Base-by-base conservation (phyloP, 257 asterid species). In the Solanum bukasovii region DNA sequence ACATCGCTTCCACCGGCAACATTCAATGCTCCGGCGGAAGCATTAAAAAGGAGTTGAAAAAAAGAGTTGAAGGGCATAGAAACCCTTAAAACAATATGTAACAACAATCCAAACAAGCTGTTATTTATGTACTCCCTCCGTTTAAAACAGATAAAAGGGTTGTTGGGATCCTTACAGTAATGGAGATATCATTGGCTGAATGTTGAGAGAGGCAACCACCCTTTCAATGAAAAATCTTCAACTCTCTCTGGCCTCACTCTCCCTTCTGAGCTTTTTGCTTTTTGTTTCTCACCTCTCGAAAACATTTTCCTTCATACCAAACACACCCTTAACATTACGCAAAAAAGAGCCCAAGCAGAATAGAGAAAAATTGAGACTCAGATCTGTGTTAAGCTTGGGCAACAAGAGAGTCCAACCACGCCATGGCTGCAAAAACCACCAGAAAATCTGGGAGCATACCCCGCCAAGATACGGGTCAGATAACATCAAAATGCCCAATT, bases 181-280 rank as follows among this genome's bases (percentile, higher is more conserved):
- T n/a, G 11, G 25, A 21, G 87, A 88, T 85, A 87, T 81, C 89
- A 82, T 83, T 8, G 93, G 93, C 91, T 38, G 59, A 34, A 49
- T n/a, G 63, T 90, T 89, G 91, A 92, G 89, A 92, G 92, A 88
- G 93, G 94, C 93, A 94, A 94, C 93, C 92, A 86, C 95, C 94
- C 93, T 88, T 87, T 18, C 87, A 67, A 83, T 33, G 86, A 87
- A 88, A 88, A 61, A 44, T 90, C 88, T 13, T 59, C 13, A 82
- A 33, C 74, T 74, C 85, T 34, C 33, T 65, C 8, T 29, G 5
- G 65, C 88, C 77, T 75, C 88, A 34, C n/a, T 46, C 23, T 25
- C 31, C 83, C 65, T 85, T 52, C 82, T 38, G 82, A 67, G 81
- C 29, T 4, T 85, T 35, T 85, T 85, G 9, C 33, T 5, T 72